phyloP scores from a whole-genome alignment of 2,329 filamentous ascomycete species.

The Colletotrichum lentis region DNA sequence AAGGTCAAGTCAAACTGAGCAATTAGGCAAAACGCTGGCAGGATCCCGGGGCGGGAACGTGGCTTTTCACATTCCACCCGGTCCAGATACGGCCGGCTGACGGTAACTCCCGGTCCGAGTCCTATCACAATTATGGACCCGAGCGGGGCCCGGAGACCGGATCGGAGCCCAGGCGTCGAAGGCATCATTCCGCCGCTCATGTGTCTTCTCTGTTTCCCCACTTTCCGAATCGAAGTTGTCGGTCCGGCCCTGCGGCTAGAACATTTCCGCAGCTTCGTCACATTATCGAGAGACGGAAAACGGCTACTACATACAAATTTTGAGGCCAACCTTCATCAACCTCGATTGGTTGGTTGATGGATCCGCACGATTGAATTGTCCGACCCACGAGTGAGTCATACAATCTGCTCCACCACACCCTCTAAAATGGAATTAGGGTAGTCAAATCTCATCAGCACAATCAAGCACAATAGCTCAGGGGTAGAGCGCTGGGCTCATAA shows the following conservation, averaged over 20 bases:
- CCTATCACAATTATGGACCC: not conserved
- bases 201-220: not conserved
- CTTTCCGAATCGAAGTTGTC: not conserved
- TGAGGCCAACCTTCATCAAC: not conserved
- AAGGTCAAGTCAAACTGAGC: not conserved
- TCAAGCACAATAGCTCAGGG: slow-evolving; percentile 23
- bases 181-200: not conserved
- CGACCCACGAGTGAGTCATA: slow-evolving; percentile 2
- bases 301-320: not conserved
- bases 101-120: not conserved
- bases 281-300: too few relatives aligned
- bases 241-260: too few relatives aligned
- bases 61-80: not conserved
- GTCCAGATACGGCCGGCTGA: not conserved
- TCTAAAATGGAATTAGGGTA: not conserved
- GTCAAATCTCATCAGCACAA: fast-evolving
- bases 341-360: not conserved
- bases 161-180: not conserved
- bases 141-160: not conserved
- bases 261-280: too few relatives aligned
- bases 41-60: not conserved
- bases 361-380: not conserved
- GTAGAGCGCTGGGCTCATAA: slow-evolving; percentile 24
- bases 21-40: not conserved
- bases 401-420: not conserved